A percentile compares a stretch with the other conserved stretches of the same genome.
Evolutionary conservation across 1,284 basidiomycete species (phyloP).

Genomic region (Mycena citricolor): DNA sequence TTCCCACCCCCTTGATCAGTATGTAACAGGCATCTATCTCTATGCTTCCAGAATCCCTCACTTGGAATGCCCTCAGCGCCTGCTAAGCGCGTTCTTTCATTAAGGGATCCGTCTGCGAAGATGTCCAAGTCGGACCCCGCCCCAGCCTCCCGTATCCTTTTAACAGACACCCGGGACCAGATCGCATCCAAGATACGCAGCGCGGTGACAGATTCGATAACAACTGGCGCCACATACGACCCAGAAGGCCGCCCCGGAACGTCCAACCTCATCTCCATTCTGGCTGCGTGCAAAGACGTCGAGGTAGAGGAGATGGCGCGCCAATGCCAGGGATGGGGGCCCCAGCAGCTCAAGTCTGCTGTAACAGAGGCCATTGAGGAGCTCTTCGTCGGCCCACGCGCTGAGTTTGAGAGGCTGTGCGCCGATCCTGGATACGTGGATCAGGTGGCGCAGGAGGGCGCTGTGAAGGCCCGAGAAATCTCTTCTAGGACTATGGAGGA

Average conservation of each 20-base stretch:
- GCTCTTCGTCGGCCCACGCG: constrained; percentile 67
- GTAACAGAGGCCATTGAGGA: constrained; percentile 75
- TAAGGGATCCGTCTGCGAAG: constrained; percentile 83
- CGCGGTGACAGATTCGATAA: constrained; percentile 84
- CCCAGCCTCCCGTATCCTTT: constrained; percentile 77
- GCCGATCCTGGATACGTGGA: constrained; percentile 63
- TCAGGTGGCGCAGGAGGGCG: constrained; percentile 65
- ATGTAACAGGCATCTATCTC: no score
- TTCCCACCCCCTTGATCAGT: constrained; percentile 80
- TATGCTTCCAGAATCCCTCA: background rate
- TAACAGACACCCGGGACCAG: constrained; percentile 71
- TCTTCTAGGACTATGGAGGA: constrained; percentile 67
- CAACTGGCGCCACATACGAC: constrained; percentile 71
- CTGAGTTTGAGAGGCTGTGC: constrained; percentile 65
- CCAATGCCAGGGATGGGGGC: constrained; percentile 57
- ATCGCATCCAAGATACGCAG: constrained; percentile 74
- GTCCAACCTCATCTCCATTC: constrained; percentile 80
- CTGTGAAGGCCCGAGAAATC: constrained; percentile 57
- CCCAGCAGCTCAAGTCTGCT: constrained; percentile 71
- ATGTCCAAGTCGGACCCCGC: constrained; percentile 95
- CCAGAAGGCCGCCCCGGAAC: constrained; percentile 77
- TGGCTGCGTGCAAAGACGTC: constrained; percentile 64
- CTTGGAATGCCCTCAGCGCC: constrained; percentile 52
- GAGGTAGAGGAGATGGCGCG: constrained; percentile 47
- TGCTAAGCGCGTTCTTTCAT: constrained; percentile 76